These are phyloP conservation scores for Syzygium grande DNA, from an alignment of 345 rosid species.

Conservation along the genomic window DNA sequence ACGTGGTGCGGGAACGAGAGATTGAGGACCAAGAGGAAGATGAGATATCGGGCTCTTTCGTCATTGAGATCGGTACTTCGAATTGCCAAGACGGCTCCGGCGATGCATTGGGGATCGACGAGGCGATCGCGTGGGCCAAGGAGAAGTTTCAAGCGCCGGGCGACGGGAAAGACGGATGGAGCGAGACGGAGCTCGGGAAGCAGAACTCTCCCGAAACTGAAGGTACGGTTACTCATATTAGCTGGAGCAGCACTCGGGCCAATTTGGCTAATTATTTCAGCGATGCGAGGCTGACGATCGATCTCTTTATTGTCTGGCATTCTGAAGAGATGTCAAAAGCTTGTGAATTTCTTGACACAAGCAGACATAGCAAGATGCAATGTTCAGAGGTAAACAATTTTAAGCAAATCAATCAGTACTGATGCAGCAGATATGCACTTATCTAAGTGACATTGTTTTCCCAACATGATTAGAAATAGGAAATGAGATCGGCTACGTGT, in stretches of 20 bases:
- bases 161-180: constrained; percentile 5
- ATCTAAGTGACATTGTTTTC: neutral
- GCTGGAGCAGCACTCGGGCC: neutral
- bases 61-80: constrained; percentile 75
- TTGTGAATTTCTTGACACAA: neutral
- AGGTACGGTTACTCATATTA: constrained; percentile 12
- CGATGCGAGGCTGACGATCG: neutral
- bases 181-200: neutral
- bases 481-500: neutral
- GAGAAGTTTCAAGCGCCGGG: constrained; percentile 35
- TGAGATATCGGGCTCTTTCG: constrained; percentile 75
- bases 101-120: constrained; percentile 53
- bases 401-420: neutral
- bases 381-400: constrained; percentile 6
- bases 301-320: neutral
- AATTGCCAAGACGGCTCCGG: constrained; percentile 22
- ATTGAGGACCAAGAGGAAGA: constrained; percentile 17
- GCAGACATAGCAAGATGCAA: neutral
- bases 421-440: neutral
- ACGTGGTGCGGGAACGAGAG: neutral
- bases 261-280: neutral
- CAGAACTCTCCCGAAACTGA: constrained; percentile 6
- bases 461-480: neutral
- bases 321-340: neutral
- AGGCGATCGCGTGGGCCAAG: constrained; percentile 69